Conservation (phyloP, 352 stramenopile genomes). For the Phytophthora palmivora region DNA sequence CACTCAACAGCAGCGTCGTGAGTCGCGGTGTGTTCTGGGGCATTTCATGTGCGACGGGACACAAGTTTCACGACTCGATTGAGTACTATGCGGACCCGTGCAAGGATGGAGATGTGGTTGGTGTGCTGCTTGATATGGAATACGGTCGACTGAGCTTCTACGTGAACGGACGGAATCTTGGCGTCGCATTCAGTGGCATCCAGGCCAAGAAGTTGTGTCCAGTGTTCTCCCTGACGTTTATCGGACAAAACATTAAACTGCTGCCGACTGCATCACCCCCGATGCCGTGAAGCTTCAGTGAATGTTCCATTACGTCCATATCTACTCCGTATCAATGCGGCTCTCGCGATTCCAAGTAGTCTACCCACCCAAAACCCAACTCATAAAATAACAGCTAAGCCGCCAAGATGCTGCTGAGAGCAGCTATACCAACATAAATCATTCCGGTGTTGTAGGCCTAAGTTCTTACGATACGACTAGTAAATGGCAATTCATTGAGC, state of each 20-base stretch:
- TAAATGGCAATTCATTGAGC: not conserved
- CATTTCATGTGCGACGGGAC: constrained; percentile 72
- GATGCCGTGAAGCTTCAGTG: constrained; percentile 28
- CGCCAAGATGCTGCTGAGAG: constrained; percentile 1
- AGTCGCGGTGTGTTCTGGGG: constrained; percentile 77
- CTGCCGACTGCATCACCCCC: constrained; percentile 63
- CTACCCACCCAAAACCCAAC: constrained; percentile 15
- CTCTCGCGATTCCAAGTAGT: constrained; percentile 12
- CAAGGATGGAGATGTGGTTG: constrained; percentile 76
- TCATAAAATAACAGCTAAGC: constrained; percentile 27
- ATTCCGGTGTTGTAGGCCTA: constrained; percentile 16
- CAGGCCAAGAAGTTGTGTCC: constrained; percentile 64
- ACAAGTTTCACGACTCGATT: constrained; percentile 81
- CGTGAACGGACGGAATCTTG: constrained; percentile 78
- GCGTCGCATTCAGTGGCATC: constrained; percentile 74
- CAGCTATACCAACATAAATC: constrained; percentile 1
- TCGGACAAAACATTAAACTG: constrained; percentile 73
- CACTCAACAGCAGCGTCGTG: constrained; percentile 67
- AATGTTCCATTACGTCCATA: constrained; percentile 19
- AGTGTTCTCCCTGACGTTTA: constrained; percentile 73
- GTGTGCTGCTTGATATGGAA: constrained; percentile 81
- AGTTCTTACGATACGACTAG: not conserved
- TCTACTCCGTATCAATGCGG: constrained; percentile 12
- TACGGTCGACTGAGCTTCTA: constrained; percentile 80
- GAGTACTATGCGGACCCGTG: constrained; percentile 81